Base-by-base conservation (phyloP, 441 rosid genomes). In the Gossypium gossypioides region DNA sequence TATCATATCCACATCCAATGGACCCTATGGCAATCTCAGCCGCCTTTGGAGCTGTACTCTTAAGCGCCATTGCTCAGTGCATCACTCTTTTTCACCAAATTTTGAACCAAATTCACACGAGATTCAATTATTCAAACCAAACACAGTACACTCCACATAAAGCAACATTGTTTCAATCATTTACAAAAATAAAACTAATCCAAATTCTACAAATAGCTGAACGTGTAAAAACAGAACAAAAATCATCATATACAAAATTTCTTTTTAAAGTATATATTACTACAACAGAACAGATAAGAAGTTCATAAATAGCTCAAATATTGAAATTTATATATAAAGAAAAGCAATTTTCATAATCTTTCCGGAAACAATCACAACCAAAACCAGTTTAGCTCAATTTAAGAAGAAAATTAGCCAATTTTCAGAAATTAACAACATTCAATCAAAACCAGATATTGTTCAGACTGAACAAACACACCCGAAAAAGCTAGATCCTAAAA, bases 1-100 rank as follows among this genome's bases (percentile, higher is more conserved):
- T 67, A 78, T 95, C 97, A 61, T 95, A 95, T 37, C 99, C 99
- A 54, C 90, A 81, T 15, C 99, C 99, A 51, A 95, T 92, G 0
- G 96, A 87, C 29, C 85, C 87, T 19, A 92, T 89, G 61, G 99
- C 97, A 79, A 88, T 77, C 84, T 86, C 88, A 66, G 99, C 98
- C 66, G 99, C 99, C 85, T 86, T 81, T 3, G 80, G 77, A 82
- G 96, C 93, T 57, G 94, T 76, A 76, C 83, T 82, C 81, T 85
- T 85, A 65, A 82, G 92, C 60, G 94, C 94, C 99, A 94, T 94
- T 74, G 71, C 79, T 87, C 84, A 80, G 51, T 70, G 34, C 83
- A 84, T 81, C 74, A 72, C 70, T 44, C 81, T 77, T 44, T 52
- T 15, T 74, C 78, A 24, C 70, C 57, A 46, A 66, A 66, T 4